phyloP scores from a whole-genome alignment of 768 basidiomycete genomes.

The Boletales sp. region DNA sequence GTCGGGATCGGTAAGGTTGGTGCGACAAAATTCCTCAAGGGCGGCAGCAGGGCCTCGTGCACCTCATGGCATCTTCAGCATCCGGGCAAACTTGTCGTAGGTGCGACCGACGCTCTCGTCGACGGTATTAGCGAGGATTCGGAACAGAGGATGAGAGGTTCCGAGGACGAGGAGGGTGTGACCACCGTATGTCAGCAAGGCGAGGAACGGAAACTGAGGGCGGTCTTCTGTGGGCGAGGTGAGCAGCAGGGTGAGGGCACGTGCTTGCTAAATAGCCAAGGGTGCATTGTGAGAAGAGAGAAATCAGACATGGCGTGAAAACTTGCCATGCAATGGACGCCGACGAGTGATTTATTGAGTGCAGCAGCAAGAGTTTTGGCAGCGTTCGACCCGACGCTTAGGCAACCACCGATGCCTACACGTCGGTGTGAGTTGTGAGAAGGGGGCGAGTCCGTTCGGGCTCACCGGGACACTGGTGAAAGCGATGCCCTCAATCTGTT shows the following conservation, averaged over 20 bases:
- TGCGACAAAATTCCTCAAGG: slow-evolving; percentile 66
- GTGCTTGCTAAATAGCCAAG: slow-evolving; percentile 69
- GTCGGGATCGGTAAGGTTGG: slow-evolving; percentile 14
- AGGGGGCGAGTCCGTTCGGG: neutral
- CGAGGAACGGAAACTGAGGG: slow-evolving; percentile 81
- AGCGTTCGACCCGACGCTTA: slow-evolving; percentile 75
- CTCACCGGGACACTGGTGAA: slow-evolving; percentile 83
- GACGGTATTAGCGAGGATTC: slow-evolving; percentile 66
- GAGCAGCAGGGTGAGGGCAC: slow-evolving; percentile 78
- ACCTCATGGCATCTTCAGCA: slow-evolving; percentile 65
- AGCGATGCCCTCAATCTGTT: slow-evolving; percentile 80
- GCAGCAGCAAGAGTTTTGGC: slow-evolving; percentile 83
- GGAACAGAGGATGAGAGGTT: slow-evolving; percentile 51
- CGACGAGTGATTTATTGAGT: slow-evolving; percentile 73
- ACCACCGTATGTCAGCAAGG: slow-evolving; percentile 91
- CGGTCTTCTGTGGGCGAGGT: slow-evolving; percentile 44
- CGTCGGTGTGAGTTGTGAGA: neutral
- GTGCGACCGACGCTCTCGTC: slow-evolving; percentile 78
- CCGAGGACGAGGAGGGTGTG: slow-evolving; percentile 88
- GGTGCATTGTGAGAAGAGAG: neutral
- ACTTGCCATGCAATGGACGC: slow-evolving; percentile 93
- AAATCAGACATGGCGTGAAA: neutral
- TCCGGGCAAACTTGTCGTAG: slow-evolving; percentile 79
- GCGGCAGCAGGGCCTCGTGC: slow-evolving; percentile 70
- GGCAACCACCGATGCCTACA: slow-evolving; percentile 74